Evolutionary conservation across 179 eudicot genomes (phyloP).

Genomic region (Drosera spatulata): DNA sequence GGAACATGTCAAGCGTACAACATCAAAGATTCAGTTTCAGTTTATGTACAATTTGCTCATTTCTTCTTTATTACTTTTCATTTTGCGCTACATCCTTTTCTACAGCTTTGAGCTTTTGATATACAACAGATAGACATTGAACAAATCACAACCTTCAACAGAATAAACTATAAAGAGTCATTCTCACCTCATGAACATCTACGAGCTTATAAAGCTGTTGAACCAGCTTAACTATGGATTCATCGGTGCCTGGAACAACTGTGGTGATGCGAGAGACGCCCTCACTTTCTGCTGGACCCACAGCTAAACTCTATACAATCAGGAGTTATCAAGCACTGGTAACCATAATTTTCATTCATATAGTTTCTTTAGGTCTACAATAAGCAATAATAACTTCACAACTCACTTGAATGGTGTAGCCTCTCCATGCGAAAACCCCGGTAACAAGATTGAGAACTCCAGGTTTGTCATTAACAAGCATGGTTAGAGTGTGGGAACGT

Average conservation of each 20-base stretch:
- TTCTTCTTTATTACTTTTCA: not conserved
- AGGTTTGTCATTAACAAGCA: slow-evolving; percentile 80
- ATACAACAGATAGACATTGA: no score
- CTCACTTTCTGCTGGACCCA: slow-evolving; percentile 72
- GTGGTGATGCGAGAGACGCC: slow-evolving; percentile 85
- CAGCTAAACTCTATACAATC: slow-evolving; percentile 72
- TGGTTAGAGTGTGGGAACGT: slow-evolving; percentile 79
- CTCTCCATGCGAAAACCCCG: slow-evolving; percentile 86
- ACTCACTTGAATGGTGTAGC: slow-evolving; percentile 78
- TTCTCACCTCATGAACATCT: slow-evolving; percentile 79
- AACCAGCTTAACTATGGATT: slow-evolving; percentile 59
- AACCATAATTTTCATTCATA: no score
- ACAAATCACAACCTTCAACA: not conserved
- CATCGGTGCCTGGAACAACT: slow-evolving; percentile 91
- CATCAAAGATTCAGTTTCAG: no score
- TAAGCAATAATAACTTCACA: not conserved
- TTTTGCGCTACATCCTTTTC: no score
- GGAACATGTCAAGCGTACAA: no score
- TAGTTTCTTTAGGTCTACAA: no score
- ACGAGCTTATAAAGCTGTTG: slow-evolving; percentile 74
- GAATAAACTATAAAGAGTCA: not conserved
- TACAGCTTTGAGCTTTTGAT: no score
- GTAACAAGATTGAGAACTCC: slow-evolving; percentile 88
- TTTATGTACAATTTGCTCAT: no score
- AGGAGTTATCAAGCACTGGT: not conserved